A percentile compares a stretch with the other conserved stretches of the same genome.
phyloP scores from a whole-genome alignment of 2,329 filamentous ascomycete species.

The Onygenales sp. region DNA sequence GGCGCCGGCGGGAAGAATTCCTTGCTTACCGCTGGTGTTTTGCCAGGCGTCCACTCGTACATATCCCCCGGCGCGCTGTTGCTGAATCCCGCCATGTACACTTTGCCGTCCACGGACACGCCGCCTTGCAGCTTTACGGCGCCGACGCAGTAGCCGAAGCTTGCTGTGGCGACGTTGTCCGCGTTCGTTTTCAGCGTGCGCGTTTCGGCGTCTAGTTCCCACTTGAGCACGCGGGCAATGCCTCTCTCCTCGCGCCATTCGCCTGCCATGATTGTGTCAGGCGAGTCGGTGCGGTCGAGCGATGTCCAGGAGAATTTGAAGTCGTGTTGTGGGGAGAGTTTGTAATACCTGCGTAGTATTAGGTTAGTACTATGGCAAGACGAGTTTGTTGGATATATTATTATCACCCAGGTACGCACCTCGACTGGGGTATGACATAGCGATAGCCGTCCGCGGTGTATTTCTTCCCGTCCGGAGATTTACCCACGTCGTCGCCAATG shows the following conservation, averaged over 20 bases:
- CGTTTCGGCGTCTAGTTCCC: conserved; percentile 20
- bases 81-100: conserved; percentile 27
- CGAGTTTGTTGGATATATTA: too few relatives aligned
- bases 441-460: conserved; percentile 24
- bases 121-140: conserved; percentile 27
- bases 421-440: conserved; percentile 28
- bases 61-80: conserved; percentile 21
- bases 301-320: conserved; percentile 28
- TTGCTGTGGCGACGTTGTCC: conserved; percentile 10
- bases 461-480: conserved; percentile 13
- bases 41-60: conserved; percentile 23
- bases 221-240: conserved; percentile 19
- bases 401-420: conserved; percentile 12
- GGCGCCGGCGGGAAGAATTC: conserved; percentile 19
- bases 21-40: conserved; percentile 12
- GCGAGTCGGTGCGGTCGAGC: conserved; percentile 22
- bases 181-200: conserved; percentile 16
- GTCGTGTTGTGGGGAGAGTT: conserved; percentile 11
- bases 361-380: background rate
- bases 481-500: conserved; percentile 23
- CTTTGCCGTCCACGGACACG: conserved; percentile 20
- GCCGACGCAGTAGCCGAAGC: conserved; percentile 24
- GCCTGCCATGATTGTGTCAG: conserved; percentile 24
- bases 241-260: conserved; percentile 21
- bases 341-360: background rate